These are phyloP conservation scores for Cryptosporidium viatorum DNA, from an alignment of 169 alveolate species.

Conservation along the genomic window DNA sequence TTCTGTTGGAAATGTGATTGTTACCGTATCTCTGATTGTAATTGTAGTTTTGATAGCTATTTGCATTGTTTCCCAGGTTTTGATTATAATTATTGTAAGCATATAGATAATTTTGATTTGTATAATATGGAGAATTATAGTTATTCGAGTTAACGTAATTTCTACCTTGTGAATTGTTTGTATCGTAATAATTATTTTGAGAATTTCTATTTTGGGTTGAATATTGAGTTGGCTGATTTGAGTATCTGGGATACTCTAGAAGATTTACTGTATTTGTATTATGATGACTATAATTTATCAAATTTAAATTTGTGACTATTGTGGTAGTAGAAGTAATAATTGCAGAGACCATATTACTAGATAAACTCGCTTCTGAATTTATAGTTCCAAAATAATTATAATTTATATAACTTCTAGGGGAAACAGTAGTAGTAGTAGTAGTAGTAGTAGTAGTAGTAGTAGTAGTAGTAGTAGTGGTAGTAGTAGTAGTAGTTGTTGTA, in stretches of 20 bases:
- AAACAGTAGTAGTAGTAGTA: too few species aligned
- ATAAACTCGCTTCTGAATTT: not conserved
- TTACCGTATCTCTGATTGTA: not conserved
- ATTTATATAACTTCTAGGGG: not conserved
- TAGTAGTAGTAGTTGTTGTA: not conserved
- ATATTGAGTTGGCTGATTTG: not conserved
- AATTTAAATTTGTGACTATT: not conserved
- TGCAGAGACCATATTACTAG: not conserved
- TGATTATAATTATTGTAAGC: not conserved
- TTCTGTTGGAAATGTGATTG: not conserved
- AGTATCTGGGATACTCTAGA: not conserved
- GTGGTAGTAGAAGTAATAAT: not conserved
- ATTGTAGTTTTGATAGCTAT: not conserved
- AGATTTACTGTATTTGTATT: not conserved
- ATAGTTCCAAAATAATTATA: not conserved
- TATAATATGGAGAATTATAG: not conserved
- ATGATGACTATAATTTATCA: not conserved
- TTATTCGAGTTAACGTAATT: not conserved
- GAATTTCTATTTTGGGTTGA: not conserved
- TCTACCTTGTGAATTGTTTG: not conserved
- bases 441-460: not conserved
- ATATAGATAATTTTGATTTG: not conserved
- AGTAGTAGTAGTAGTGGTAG: not conserved
- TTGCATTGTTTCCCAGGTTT: not conserved
- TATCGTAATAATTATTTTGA: not conserved